Percentiles rank a stretch among this genome's conserved stretches.
These are phyloP conservation scores for Mycena haematopus DNA, from an alignment of 768 basidiomycete genomes.

Conservation along the genomic window DNA sequence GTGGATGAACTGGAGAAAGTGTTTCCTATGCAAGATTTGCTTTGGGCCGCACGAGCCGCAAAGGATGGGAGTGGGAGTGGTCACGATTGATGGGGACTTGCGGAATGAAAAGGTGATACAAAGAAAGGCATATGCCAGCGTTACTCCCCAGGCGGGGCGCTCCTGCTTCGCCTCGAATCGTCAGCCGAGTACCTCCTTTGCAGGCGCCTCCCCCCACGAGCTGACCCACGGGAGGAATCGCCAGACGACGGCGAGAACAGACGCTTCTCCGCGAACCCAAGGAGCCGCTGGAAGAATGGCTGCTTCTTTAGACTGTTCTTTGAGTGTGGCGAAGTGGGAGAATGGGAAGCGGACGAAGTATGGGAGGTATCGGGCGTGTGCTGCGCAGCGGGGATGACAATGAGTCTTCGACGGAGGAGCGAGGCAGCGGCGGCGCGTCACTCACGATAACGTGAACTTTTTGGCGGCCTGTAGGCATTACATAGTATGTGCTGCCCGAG, in stretches of 20 bases:
- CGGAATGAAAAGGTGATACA: conserved; percentile 3
- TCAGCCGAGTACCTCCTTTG: conserved; percentile 60
- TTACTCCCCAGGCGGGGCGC: conserved; percentile 29
- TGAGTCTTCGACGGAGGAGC: conserved; percentile 24
- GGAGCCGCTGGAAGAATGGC: conserved; percentile 67
- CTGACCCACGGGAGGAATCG: conserved; percentile 43
- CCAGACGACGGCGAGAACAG: conserved; percentile 44
- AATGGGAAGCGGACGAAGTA: conserved; percentile 66
- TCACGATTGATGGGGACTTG: not conserved
- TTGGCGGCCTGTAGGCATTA: conserved; percentile 72
- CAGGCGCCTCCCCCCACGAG: conserved; percentile 44
- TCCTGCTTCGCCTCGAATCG: conserved; percentile 31
- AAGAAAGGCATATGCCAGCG: conserved; percentile 2
- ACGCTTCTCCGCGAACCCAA: conserved; percentile 53
- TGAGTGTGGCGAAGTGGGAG: conserved; percentile 58
- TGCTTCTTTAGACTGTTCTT: conserved; percentile 50
- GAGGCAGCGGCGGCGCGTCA: conserved; percentile 30
- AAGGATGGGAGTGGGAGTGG: conserved; percentile 5
- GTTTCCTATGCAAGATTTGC: conserved; percentile 1
- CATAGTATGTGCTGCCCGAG: conserved; percentile 78
- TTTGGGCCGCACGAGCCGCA: conserved; percentile 9
- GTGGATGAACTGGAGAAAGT: not conserved
- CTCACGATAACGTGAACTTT: conserved; percentile 79
- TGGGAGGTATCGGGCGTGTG: conserved; percentile 44
- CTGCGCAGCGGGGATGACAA: conserved; percentile 36